Evolutionary conservation across 2,329 filamentous ascomycete genomes (phyloP).

Genomic region (Sarocladium oryzae): DNA sequence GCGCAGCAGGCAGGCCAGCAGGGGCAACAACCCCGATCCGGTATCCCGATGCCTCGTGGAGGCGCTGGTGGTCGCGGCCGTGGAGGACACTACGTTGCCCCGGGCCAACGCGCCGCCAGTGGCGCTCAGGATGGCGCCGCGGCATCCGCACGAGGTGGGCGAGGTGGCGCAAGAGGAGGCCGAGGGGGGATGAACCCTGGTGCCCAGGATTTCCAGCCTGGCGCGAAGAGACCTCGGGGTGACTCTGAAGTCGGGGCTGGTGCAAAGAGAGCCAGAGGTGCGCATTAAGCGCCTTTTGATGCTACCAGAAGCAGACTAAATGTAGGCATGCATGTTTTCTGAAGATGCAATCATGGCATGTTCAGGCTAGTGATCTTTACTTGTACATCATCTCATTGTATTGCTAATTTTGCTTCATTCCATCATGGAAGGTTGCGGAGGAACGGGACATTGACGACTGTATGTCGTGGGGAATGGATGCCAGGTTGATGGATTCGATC

Average conservation of each 20-base stretch:
- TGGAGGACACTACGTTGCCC: conserved; percentile 28
- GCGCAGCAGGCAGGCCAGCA: conserved; percentile 12
- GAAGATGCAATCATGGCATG: not conserved
- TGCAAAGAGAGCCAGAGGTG: conserved; percentile 36
- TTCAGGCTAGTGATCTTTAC: not conserved
- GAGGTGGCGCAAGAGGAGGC: conserved; percentile 35
- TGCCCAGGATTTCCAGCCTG: conserved; percentile 50
- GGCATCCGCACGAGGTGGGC: conserved; percentile 27
- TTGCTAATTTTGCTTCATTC: not conserved
- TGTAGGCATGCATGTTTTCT: too few relatives aligned
- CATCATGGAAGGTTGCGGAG: not conserved
- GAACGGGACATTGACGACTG: not conserved
- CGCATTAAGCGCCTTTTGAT: conserved; percentile 23
- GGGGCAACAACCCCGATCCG: conserved; percentile 21
- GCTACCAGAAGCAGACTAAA: too few relatives aligned
- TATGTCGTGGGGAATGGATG: too few relatives aligned
- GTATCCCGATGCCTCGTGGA: conserved; percentile 35
- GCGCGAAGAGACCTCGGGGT: conserved; percentile 51
- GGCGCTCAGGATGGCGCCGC: conserved; percentile 29
- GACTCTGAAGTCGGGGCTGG: conserved; percentile 39
- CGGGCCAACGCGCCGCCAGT: conserved; percentile 28
- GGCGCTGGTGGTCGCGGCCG: conserved; percentile 31
- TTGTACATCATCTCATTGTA: conserved; percentile 8
- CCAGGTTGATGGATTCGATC: not conserved
- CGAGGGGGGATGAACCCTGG: conserved; percentile 41